Conservation (phyloP, 2,329 filamentous ascomycete genomes). For the Didymella segeticola region DNA sequence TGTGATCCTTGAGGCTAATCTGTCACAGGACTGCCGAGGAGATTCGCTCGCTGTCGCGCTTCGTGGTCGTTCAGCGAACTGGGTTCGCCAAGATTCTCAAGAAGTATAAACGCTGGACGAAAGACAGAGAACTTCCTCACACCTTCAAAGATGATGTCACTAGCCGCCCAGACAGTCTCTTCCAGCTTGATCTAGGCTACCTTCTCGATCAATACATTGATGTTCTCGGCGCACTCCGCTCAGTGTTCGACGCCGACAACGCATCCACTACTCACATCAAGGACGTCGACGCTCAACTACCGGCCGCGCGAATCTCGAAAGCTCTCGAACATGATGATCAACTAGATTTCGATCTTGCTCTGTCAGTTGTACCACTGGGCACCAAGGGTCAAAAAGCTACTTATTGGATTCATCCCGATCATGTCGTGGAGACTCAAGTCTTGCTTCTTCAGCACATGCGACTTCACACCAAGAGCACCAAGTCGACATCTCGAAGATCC, state of each 20-base stretch:
- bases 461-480: conserved; percentile 42
- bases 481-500: conserved; percentile 21
- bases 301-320: conserved; percentile 48
- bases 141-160: conserved; percentile 73
- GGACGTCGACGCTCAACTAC: conserved; percentile 25
- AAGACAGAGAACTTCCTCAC: conserved; percentile 68
- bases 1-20: conserved; percentile 16
- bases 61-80: conserved; percentile 74
- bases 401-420: conserved; percentile 63
- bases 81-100: conserved; percentile 85
- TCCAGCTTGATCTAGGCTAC: conserved; percentile 67
- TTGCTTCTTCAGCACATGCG: conserved; percentile 58
- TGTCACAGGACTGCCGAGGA: conserved; percentile 69
- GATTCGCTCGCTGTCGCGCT: conserved; percentile 72
- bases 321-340: conserved; percentile 50
- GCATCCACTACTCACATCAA: conserved; percentile 18
- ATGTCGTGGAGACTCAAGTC: conserved; percentile 61
- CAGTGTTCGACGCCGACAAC: conserved; percentile 50
- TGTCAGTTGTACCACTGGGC: conserved; percentile 57
- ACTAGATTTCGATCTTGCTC: conserved; percentile 58
- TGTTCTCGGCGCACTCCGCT: conserved; percentile 54
- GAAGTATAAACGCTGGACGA: conserved; percentile 89
- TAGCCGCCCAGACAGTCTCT: conserved; percentile 73
- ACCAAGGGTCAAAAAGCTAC: conserved; percentile 54
- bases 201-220: conserved; percentile 58